Base-by-base conservation (phyloP, 495 filamentous ascomycete genomes). In the Penicillium desertorum region DNA sequence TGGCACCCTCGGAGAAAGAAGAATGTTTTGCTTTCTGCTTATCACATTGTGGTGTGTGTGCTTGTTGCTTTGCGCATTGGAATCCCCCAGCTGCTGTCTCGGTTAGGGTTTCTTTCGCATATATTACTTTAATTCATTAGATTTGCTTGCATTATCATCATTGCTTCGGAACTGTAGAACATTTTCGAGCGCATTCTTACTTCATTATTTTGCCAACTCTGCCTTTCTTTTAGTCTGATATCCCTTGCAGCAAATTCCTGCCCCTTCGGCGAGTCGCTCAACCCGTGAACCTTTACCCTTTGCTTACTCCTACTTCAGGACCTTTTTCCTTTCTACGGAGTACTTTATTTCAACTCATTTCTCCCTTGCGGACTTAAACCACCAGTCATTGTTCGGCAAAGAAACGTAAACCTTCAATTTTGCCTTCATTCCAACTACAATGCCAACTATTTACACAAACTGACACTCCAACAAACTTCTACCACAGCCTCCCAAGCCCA, bases 1-100 rank as follows among this genome's bases (percentile, higher is more conserved):
- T 75, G 69, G 70, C 69, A 73, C 62, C 57, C 65, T 65, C 63
- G 65, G 71, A 72, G 69, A 69, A 64, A 69, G 64, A 71, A 70
- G 65, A 68, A 59, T 71, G 65, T 63, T 67, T 67, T 64, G 60
- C 45, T 58, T 62, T 63, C 30, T 30, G 29, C 56, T 54, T 58
- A 34, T 45, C 54, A 49, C 60, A 46, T 51, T 59, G 58, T 45
- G 16, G 37, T 41, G 37, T 53, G 37, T 60, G n/a, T 59, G 61
- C 63, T 61, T 60, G 51, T 68, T 62, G 65, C 30, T 56, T 56
- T 44, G 47, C 62, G 68, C 56, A 54, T 45, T 62, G 59, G 62
- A 65, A 57, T 42, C 51, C n/a, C 51, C 36, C 51, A 62, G 65
- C 57, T 67, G 59, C 59, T 41, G 64, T 51, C 64, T 64, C 25